A percentile compares a stretch with the other conserved stretches of the same genome.
These are phyloP conservation scores for Phaeotremella skinneri DNA, from an alignment of 768 basidiomycete genomes.

Conservation along the genomic window DNA sequence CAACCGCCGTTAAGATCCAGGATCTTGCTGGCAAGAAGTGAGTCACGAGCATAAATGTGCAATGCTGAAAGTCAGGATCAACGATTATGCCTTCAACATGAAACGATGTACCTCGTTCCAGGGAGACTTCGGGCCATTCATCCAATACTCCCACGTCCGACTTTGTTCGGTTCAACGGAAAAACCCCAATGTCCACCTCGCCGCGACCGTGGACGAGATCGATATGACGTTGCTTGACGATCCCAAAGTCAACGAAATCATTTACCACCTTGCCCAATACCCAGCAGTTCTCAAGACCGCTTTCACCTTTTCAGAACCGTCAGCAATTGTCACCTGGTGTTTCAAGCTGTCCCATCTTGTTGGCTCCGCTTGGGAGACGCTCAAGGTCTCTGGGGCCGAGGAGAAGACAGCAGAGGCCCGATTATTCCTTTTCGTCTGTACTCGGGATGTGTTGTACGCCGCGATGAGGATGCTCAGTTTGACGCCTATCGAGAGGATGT, in stretches of 20 bases:
- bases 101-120: conserved; percentile 92
- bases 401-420: conserved; percentile 76
- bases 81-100: conserved; percentile 95
- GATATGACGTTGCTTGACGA: conserved; percentile 65
- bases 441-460: conserved; percentile 81
- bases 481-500: conserved; percentile 91
- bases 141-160: conserved; percentile 95
- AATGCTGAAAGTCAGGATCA: conserved; percentile 62
- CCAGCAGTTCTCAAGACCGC: conserved; percentile 88
- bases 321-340: conserved; percentile 83
- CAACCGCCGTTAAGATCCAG: conserved; percentile 95
- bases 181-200: conserved; percentile 79
- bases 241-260: conserved; percentile 78
- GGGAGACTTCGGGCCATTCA: conserved; percentile 76
- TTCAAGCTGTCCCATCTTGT: conserved; percentile 85
- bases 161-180: conserved; percentile 86
- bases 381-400: conserved; percentile 78
- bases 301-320: conserved; percentile 79
- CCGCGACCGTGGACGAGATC: conserved; percentile 58
- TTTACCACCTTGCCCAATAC: conserved; percentile 81
- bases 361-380: conserved; percentile 85
- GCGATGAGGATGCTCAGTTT: conserved; percentile 86
- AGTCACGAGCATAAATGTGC: conserved; percentile 31
- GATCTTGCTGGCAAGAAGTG: conserved; percentile 93
- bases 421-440: conserved; percentile 83